phyloP scores from a whole-genome alignment of 495 filamentous ascomycete species.

The Hypoxylon fragiforme region DNA sequence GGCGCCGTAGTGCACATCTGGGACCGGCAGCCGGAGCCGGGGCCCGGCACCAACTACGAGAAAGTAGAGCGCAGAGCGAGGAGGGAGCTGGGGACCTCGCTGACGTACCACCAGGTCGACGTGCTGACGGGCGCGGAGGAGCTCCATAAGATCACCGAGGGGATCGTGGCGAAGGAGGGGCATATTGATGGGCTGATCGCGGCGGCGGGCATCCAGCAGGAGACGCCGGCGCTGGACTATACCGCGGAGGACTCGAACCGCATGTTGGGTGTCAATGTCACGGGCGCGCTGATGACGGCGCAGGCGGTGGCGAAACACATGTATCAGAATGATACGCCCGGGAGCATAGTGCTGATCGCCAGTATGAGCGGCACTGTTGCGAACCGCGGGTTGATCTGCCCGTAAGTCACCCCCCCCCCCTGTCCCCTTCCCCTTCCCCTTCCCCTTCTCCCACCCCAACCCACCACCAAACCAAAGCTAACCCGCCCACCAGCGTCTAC shows the following conservation, averaged over 20 bases:
- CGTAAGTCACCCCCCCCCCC: conserved; percentile 36
- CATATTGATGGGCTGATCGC: conserved; percentile 79
- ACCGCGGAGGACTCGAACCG: conserved; percentile 62
- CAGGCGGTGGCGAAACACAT: conserved; percentile 77
- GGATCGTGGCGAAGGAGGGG: conserved; percentile 71
- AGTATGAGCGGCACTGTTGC: conserved; percentile 82
- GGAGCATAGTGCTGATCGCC: conserved; percentile 74
- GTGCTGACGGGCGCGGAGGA: conserved; percentile 70
- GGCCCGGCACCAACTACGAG: conserved; percentile 53
- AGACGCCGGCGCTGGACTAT: conserved; percentile 70
- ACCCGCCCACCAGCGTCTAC: conserved; percentile 69
- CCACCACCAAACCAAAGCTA: conserved; percentile 22
- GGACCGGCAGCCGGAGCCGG: conserved; percentile 53
- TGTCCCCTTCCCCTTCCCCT: background rate
- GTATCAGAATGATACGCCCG: conserved; percentile 59
- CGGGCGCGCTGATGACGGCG: conserved; percentile 75
- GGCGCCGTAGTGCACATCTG: conserved; percentile 68
- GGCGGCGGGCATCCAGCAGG: conserved; percentile 80
- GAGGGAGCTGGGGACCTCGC: conserved; percentile 65
- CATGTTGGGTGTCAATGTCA: conserved; percentile 75
- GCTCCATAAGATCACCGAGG: conserved; percentile 67
- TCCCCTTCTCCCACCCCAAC: background rate
- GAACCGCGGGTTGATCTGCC: conserved; percentile 60
- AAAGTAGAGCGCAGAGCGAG: conserved; percentile 65
- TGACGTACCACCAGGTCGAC: conserved; percentile 82